phyloP scores from a whole-genome alignment of 306 rosid genomes.

The Purshia tridentata region DNA sequence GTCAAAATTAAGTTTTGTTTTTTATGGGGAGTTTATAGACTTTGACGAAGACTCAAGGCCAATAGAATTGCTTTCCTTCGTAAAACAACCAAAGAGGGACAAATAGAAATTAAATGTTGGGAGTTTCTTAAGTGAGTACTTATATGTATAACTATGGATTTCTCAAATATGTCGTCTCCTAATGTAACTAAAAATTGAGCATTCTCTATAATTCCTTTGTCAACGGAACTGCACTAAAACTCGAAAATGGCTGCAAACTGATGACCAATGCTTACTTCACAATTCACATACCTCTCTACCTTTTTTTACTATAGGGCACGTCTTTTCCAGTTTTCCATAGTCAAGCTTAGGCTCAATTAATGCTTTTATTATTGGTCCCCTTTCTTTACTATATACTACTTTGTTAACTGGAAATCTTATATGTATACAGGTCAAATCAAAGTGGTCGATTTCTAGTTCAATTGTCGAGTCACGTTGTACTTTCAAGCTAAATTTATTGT shows the following conservation, averaged over 20 bases:
- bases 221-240: background rate
- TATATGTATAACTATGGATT: too few species aligned
- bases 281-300: too few species aligned
- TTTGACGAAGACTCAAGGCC: too few species aligned
- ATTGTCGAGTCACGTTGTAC: slow-evolving; percentile 20
- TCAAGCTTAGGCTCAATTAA: background rate
- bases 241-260: slow-evolving; percentile 26
- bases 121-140: too few species aligned
- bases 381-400: background rate
- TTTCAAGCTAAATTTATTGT: slow-evolving; percentile 11
- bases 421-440: slow-evolving; percentile 7
- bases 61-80: too few species aligned
- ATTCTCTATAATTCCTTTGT: background rate
- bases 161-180: too few species aligned
- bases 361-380: background rate
- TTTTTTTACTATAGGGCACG: too few species aligned
- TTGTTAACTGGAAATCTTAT: slow-evolving; percentile 10
- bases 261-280: slow-evolving; percentile 8
- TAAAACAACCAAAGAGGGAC: too few species aligned
- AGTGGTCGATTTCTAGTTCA: slow-evolving; percentile 11
- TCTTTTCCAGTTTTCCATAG: background rate
- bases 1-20: too few species aligned
- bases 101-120: too few species aligned
- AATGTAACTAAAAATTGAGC: too few species aligned
- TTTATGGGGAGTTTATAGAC: too few species aligned